Evolutionary conservation across 768 basidiomycete species (phyloP).

Genomic region (Naganishia antarctica): DNA sequence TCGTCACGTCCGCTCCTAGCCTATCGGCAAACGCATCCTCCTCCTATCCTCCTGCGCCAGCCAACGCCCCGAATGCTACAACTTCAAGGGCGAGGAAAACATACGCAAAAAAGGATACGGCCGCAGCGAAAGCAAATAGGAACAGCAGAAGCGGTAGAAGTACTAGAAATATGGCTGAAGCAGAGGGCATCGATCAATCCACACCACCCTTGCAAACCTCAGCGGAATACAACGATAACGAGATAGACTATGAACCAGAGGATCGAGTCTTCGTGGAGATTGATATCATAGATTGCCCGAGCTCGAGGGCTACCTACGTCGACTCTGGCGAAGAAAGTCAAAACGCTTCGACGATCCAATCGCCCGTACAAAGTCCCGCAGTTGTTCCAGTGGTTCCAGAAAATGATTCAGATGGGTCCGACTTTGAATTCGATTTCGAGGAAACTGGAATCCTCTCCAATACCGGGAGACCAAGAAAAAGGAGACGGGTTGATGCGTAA

Average conservation of each 20-base stretch:
- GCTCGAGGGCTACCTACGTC: neutral
- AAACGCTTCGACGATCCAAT: no score
- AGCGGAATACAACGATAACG: neutral
- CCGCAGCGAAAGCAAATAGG: neutral
- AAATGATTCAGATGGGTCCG: conserved; percentile 23
- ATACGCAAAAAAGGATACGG: conserved; percentile 11
- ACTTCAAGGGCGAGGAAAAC: neutral
- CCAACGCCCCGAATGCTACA: neutral
- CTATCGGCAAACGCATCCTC: neutral
- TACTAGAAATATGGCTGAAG: neutral
- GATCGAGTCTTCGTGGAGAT: conserved; percentile 7
- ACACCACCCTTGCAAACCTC: neutral
- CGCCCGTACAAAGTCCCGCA: neutral
- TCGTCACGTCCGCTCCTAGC: neutral
- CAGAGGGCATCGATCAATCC: neutral
- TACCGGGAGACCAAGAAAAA: conserved; percentile 30
- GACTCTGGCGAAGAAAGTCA: neutral
- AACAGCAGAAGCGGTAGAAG: neutral
- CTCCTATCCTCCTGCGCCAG: no score
- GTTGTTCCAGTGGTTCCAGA: conserved; percentile 25
- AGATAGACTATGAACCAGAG: neutral
- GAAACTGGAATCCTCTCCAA: conserved; percentile 22
- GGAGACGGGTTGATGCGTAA: conserved; percentile 26
- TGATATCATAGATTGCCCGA: conserved; percentile 11
- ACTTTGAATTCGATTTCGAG: conserved; percentile 30